Evolutionary conservation across 2,329 filamentous ascomycete genomes (phyloP), one percentile per base, ranked within the genome.

Genomic region (Orbilia quercus): DNA sequence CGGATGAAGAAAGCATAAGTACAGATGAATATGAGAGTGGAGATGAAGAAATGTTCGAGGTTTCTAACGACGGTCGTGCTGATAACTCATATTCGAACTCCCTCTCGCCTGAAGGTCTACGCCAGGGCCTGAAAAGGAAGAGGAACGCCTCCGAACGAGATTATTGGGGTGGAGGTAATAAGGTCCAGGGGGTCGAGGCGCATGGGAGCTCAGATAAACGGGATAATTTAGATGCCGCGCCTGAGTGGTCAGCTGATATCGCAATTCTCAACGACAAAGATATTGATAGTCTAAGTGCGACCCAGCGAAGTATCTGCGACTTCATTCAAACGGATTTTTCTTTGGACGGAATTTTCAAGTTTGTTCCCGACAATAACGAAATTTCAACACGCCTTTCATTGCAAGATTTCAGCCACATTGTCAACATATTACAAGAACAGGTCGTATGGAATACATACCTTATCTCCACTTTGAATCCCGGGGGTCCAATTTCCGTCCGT

Each of bases 391-490:
- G 67, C 22, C 18, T 72, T 12, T 53, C 31, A 20, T 54, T 59
- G 1, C 67, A 72, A 4, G 67, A 72, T 25, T 72, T 72, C 45
- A 65, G 25, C 31, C 59, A 72, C 47, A 58, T 72, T 23, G 54
- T 72, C 28, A 34, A 25, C 14, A 7, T 72, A 23, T 18, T 72
- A 34, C 67, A 72, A n/a, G 67, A 72, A 28, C 67, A 72, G 18
- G 53, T 72, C 0, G 59, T 72, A 25, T 72, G 67, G 67, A 72
- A 72, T 38, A 72, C 67, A n/a, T 72, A 72, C 20, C 22, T 72
- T n/a, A 59, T 72, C 45, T 64, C 58, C 2, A 40, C n/a, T 5
- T 59, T 72, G 23, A 59, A 23, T 14, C 67, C 59, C 2, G 45
- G 45, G 16, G 53, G 36, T 25, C 34, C 67, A 25, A 64, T 58